Evolutionary conservation across 768 basidiomycete genomes (phyloP).

Genomic region (Lactarius quietus): DNA sequence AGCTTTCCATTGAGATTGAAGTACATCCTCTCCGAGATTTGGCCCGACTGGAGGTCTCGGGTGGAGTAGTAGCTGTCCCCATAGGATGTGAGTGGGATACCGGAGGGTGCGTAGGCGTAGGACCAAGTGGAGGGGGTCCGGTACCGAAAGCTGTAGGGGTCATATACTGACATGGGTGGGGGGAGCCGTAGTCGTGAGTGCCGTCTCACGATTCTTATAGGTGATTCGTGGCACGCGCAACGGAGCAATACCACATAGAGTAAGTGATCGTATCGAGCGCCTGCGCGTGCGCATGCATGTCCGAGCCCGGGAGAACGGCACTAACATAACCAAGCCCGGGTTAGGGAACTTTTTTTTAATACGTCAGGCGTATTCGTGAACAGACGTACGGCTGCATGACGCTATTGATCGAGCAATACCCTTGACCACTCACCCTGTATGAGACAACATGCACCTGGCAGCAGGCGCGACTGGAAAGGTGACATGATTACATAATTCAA

Average conservation of each 20-base stretch:
- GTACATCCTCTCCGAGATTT: slow-evolving; percentile 17
- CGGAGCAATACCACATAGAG: background rate
- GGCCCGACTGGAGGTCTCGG: background rate
- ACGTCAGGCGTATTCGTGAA: background rate
- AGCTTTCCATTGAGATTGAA: slow-evolving; percentile 18
- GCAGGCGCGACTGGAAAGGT: too few relatives aligned
- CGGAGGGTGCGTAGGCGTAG: slow-evolving; percentile 9
- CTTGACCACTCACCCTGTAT: background rate
- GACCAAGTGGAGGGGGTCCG: slow-evolving; percentile 11
- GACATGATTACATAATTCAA: too few relatives aligned
- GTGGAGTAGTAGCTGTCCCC: background rate
- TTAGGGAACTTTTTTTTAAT: background rate
- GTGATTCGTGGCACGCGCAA: slow-evolving; percentile 4
- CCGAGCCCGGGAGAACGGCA: slow-evolving; percentile 12
- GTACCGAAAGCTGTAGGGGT: slow-evolving; percentile 14
- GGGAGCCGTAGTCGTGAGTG: background rate
- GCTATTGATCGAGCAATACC: background rate
- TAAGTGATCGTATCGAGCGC: slow-evolving; percentile 13
- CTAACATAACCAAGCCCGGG: background rate
- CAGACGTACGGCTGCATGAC: background rate
- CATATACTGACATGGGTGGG: slow-evolving; percentile 19
- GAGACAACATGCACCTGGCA: background rate
- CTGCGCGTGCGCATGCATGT: background rate
- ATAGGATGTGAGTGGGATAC: slow-evolving; percentile 4
- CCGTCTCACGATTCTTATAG: slow-evolving; percentile 11